Conservation (phyloP, 2,329 filamentous ascomycete genomes). For the Harringtonia aguacate region DNA sequence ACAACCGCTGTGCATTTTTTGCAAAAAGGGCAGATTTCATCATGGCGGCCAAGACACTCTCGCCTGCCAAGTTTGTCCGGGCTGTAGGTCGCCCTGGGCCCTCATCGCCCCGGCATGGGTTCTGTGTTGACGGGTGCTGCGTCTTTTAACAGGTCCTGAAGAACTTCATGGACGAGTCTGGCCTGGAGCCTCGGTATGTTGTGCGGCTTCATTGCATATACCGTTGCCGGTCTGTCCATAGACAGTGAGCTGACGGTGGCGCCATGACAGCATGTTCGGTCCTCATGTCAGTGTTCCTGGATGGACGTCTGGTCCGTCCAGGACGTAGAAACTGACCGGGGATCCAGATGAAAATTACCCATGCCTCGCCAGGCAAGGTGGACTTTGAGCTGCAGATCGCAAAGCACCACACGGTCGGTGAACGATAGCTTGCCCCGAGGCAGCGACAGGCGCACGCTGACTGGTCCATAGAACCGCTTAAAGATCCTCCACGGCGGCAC, state of each 20-base stretch:
- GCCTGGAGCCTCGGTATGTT: conserved; percentile 73
- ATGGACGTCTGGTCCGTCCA: too few species aligned
- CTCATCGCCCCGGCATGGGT: too few species aligned
- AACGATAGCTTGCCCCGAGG: too few species aligned
- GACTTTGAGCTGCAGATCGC: conserved; percentile 67
- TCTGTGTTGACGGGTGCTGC: neutral
- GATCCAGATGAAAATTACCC: conserved; percentile 52
- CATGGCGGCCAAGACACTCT: conserved; percentile 18
- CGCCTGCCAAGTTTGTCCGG: conserved; percentile 20
- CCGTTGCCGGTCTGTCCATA: too few species aligned
- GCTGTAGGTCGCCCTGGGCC: conserved; percentile 14
- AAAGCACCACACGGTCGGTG: conserved; percentile 69
- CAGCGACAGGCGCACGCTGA: conserved; percentile 1
- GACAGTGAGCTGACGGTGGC: neutral
- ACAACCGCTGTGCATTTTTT: neutral
- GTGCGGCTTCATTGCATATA: too few species aligned
- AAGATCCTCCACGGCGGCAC: conserved; percentile 70
- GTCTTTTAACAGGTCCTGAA: conserved; percentile 58
- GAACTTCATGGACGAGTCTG: conserved; percentile 77
- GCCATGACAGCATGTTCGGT: conserved; percentile 25
- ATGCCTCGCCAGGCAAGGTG: conserved; percentile 55
- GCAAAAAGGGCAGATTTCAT: neutral
- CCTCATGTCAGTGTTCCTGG: conserved; percentile 22
- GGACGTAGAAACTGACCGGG: neutral
- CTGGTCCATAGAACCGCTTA: conserved; percentile 54